A percentile compares a stretch with the other conserved stretches of the same genome.
Evolutionary conservation across 2,329 filamentous ascomycete species (phyloP).

Genomic region (Fusarium multiceps): DNA sequence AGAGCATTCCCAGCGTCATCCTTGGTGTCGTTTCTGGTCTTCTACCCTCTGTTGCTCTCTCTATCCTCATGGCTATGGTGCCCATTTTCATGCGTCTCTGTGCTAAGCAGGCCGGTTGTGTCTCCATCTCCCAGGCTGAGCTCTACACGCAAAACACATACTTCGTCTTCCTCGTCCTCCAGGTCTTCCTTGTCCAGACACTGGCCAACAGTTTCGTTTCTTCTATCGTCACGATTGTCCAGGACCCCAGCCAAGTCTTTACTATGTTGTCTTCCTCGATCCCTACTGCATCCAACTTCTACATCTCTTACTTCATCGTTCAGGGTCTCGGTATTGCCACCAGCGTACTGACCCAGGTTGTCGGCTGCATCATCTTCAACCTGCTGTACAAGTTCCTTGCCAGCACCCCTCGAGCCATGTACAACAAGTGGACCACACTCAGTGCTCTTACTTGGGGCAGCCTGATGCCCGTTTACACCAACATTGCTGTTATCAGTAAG

Average conservation of each 20-base stretch:
- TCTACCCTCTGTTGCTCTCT: constrained; percentile 80
- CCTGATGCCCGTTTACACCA: constrained; percentile 78
- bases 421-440: constrained; percentile 76
- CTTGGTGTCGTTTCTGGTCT: constrained; percentile 86
- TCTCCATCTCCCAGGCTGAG: constrained; percentile 83
- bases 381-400: constrained; percentile 76
- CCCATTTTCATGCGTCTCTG: constrained; percentile 74
- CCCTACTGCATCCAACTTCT: constrained; percentile 90
- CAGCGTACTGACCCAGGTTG: constrained; percentile 75
- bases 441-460: constrained; percentile 81
- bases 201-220: constrained; percentile 81
- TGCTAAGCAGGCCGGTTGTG: constrained; percentile 82
- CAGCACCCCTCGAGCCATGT: constrained; percentile 82
- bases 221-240: constrained; percentile 70
- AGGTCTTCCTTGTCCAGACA: constrained; percentile 91
- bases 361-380: constrained; percentile 74
- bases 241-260: constrained; percentile 71
- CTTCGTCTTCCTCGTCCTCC: constrained; percentile 91
- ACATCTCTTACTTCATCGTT: constrained; percentile 88
- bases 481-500: constrained; percentile 76
- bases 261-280: constrained; percentile 75
- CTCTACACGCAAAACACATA: constrained; percentile 92
- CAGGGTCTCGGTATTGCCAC: constrained; percentile 85
- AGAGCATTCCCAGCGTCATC: constrained; percentile 73
- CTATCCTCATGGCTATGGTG: constrained; percentile 84